Conservation (phyloP, 2,329 filamentous ascomycete genomes). For the Neoscytalidium dimidiatum region DNA sequence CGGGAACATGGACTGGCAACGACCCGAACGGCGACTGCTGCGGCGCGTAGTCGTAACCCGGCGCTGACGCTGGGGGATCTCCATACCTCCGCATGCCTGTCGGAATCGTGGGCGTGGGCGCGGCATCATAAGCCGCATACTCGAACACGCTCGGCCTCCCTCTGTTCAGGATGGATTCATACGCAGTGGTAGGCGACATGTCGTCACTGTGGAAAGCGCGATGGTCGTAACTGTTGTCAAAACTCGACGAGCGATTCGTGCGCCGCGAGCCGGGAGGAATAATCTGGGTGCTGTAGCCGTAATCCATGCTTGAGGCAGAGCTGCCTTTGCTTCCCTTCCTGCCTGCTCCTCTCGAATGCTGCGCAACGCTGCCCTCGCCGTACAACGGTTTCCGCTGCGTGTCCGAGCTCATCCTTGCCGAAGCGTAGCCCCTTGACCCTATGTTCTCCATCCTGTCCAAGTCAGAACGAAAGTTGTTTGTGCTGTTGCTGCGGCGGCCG, state of each 20-base stretch:
- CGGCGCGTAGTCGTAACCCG: slow-evolving; percentile 30
- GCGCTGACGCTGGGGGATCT: slow-evolving; percentile 41
- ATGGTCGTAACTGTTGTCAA: slow-evolving; percentile 57
- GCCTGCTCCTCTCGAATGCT: slow-evolving; percentile 46
- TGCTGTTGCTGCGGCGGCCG: slow-evolving; percentile 76
- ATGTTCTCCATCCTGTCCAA: slow-evolving; percentile 33
- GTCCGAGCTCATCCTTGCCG: slow-evolving; percentile 22
- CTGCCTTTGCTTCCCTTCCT: slow-evolving; percentile 73
- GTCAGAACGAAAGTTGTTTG: slow-evolving; percentile 61
- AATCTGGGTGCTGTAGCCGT: slow-evolving; percentile 61
- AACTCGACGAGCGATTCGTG: slow-evolving; percentile 67
- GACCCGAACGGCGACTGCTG: slow-evolving; percentile 40
- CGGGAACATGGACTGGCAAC: slow-evolving; percentile 46
- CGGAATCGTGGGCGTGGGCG: slow-evolving; percentile 82
- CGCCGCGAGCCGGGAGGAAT: slow-evolving; percentile 54
- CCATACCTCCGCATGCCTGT: slow-evolving; percentile 68
- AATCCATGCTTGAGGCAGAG: slow-evolving; percentile 66
- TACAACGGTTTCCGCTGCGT: slow-evolving; percentile 29
- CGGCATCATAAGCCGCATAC: slow-evolving; percentile 71
- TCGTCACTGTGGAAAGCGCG: slow-evolving; percentile 26
- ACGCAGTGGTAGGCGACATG: background rate
- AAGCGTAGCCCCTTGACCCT: slow-evolving; percentile 15
- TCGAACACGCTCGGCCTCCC: slow-evolving; percentile 45
- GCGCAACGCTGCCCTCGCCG: slow-evolving; percentile 31
- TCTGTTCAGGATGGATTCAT: slow-evolving; percentile 49